A percentile compares a stretch with the other conserved stretches of the same genome.
Evolutionary conservation across 1,139 yeast genomes (phyloP).

Genomic region (Magnusiomyces starmeri): DNA sequence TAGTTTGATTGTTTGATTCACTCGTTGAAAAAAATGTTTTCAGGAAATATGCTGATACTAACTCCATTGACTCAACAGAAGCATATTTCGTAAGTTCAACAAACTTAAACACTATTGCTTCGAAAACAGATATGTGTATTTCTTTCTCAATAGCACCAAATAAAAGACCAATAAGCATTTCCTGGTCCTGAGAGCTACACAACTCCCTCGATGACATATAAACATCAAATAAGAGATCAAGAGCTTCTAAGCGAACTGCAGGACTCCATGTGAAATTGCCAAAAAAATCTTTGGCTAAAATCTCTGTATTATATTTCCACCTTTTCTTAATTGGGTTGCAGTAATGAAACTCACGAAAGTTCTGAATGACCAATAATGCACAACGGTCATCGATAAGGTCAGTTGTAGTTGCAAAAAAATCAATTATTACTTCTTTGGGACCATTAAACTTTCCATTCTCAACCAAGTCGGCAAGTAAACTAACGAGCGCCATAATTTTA

Average conservation of each 20-base stretch:
- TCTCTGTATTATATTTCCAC: conserved; percentile 47
- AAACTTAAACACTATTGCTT: conserved; percentile 31
- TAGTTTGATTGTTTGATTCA: neutral
- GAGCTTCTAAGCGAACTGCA: conserved; percentile 37
- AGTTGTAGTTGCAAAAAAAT: conserved; percentile 40
- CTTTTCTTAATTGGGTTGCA: conserved; percentile 49
- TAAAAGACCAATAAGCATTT: conserved; percentile 19
- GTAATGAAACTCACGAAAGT: conserved; percentile 43
- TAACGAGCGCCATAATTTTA: conserved; percentile 19
- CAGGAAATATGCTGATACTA: conserved; percentile 14
- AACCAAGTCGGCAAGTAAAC: conserved; percentile 17
- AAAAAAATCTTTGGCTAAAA: conserved; percentile 45
- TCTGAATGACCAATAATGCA: conserved; percentile 40
- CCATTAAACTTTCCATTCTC: conserved; percentile 33
- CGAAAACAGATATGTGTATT: conserved; percentile 35
- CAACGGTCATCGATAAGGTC: conserved; percentile 36
- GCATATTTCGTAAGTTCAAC: conserved; percentile 15
- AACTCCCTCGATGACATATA: conserved; percentile 26
- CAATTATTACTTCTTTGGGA: conserved; percentile 41
- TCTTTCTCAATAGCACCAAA: conserved; percentile 20
- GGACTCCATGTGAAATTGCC: conserved; percentile 30
- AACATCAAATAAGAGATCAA: conserved; percentile 42
- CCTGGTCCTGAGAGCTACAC: conserved; percentile 18
- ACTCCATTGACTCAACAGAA: neutral
- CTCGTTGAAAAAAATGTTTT: conserved; percentile 16